phyloP scores from a whole-genome alignment of 441 rosid species.

The Eutrema salsugineum region DNA sequence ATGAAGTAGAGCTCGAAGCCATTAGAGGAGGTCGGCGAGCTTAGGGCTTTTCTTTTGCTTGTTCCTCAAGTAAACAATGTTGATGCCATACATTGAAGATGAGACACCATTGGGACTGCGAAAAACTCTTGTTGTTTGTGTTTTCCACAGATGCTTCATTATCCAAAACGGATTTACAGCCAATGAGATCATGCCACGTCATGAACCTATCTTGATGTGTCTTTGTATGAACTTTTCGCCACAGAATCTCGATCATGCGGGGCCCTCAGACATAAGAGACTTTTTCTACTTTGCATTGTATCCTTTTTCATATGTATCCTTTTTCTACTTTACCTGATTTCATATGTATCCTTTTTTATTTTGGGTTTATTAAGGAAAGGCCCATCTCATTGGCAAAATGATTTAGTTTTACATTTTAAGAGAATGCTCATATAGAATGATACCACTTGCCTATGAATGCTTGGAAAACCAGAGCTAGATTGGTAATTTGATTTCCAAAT shows the following conservation, averaged over 20 bases:
- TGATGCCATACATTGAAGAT: slow-evolving; percentile 11
- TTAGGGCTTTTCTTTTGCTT: slow-evolving; percentile 24
- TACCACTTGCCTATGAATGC: too few relatives aligned
- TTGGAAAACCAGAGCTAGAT: too few relatives aligned
- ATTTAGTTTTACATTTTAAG: too few relatives aligned
- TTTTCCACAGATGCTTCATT: slow-evolving; percentile 29
- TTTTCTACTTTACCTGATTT: background rate
- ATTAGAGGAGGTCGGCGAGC: slow-evolving; percentile 78
- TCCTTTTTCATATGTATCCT: background rate
- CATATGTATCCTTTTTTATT: too few relatives aligned
- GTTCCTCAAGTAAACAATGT: slow-evolving; percentile 10
- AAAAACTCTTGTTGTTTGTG: slow-evolving; percentile 23
- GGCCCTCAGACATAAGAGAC: background rate
- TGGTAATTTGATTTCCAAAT: too few relatives aligned
- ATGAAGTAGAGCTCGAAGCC: slow-evolving; percentile 67
- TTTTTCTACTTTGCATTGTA: background rate
- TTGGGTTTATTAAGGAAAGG: too few relatives aligned
- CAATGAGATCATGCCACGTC: slow-evolving; percentile 56
- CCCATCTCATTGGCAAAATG: too few relatives aligned
- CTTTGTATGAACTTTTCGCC: slow-evolving; percentile 16
- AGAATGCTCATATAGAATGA: too few relatives aligned
- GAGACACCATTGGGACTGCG: slow-evolving; percentile 1
- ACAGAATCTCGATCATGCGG: slow-evolving; percentile 27
- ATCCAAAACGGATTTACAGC: slow-evolving; percentile 44
- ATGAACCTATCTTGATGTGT: slow-evolving; percentile 42